Conservation (phyloP, 306 rosid genomes). For the Lagenaria siceraria region DNA sequence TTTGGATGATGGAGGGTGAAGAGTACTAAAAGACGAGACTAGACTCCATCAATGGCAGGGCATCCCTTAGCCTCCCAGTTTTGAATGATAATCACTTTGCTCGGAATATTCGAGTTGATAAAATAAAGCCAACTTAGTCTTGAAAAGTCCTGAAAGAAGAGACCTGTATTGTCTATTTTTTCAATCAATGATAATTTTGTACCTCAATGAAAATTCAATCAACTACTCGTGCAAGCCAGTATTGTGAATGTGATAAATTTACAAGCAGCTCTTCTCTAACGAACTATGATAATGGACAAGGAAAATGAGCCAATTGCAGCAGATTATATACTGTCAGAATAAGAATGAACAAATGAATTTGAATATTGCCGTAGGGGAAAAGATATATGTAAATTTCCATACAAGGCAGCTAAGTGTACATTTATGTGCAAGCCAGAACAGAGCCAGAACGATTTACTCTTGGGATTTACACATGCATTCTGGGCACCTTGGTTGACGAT, state of each 20-base stretch:
- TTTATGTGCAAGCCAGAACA: not conserved
- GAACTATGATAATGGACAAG: not conserved
- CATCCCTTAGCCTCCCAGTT: conserved; percentile 6
- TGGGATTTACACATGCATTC: conserved; percentile 76
- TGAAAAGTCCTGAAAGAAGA: not conserved
- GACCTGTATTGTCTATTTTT: not conserved
- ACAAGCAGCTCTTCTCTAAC: not conserved
- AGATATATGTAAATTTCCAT: not conserved
- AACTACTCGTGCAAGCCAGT: not conserved
- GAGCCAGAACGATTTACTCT: not conserved
- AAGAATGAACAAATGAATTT: not conserved
- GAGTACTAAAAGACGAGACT: conserved; percentile 11
- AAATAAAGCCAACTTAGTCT: conserved; percentile 7
- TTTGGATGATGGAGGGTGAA: conserved; percentile 10
- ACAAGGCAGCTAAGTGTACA: not conserved
- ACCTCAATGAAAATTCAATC: not conserved
- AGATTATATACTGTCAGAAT: not conserved
- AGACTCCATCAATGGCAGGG: not conserved
- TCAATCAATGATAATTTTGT: not conserved
- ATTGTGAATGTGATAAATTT: not conserved
- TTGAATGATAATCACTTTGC: conserved; percentile 16
- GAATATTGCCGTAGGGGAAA: not conserved
- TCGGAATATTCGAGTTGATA: conserved; percentile 31
- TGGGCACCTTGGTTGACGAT: conserved; percentile 59
- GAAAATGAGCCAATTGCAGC: not conserved